These are phyloP conservation scores for Coemansia sp. DNA, from an alignment of 192 early-diverging fungal genomes.

Conservation along the genomic window DNA sequence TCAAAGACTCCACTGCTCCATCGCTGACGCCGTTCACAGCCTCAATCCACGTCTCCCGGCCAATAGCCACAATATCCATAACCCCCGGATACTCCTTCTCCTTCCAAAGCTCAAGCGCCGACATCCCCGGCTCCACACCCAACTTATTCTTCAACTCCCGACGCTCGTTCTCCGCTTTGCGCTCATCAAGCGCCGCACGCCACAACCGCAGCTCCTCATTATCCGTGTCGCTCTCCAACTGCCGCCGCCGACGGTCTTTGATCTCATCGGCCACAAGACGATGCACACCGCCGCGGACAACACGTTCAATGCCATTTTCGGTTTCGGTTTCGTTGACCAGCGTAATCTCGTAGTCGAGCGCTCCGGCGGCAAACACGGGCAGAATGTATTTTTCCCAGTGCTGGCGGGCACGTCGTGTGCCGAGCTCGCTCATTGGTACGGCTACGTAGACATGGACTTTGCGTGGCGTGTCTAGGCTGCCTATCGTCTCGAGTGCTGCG, in stretches of 20 bases:
- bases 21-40: constrained; percentile 51
- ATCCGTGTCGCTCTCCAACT: constrained; percentile 28
- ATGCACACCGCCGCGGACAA: constrained; percentile 48
- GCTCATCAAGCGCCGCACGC: constrained; percentile 41
- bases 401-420: constrained; percentile 47
- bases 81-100: constrained; percentile 40
- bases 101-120: constrained; percentile 42
- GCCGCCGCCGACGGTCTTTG: constrained; percentile 45
- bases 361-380: constrained; percentile 54
- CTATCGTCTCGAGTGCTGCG: constrained; percentile 38
- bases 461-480: constrained; percentile 37
- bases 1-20: constrained; percentile 42
- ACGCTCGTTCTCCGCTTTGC: constrained; percentile 36
- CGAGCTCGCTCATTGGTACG: constrained; percentile 51
- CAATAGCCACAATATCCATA: constrained; percentile 52
- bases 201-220: constrained; percentile 45
- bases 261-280: constrained; percentile 40
- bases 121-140: constrained; percentile 26
- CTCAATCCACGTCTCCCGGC: constrained; percentile 52
- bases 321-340: constrained; percentile 49
- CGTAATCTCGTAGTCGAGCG: constrained; percentile 53
- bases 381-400: constrained; percentile 55
- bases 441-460: constrained; percentile 52
- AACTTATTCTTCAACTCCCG: constrained; percentile 25
- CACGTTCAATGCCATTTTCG: constrained; percentile 25